Percentiles rank a stretch among this genome's conserved stretches.
phyloP scores from a whole-genome alignment of 345 rosid genomes.

The Eucalyptus microcorys region DNA sequence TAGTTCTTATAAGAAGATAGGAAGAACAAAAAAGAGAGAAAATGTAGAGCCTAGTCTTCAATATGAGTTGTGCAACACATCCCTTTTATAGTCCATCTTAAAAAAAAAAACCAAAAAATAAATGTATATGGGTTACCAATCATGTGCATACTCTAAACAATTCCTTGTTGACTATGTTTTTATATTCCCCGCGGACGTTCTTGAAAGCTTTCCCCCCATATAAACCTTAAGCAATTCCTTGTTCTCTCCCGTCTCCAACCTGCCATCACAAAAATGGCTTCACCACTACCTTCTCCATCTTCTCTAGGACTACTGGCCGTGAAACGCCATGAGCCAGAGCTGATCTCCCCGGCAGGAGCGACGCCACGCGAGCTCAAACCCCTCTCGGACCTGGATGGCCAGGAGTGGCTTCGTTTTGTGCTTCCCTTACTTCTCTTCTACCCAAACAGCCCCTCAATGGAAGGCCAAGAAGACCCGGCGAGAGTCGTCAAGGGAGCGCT shows the following conservation, averaged over 20 bases:
- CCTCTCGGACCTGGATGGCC: neutral
- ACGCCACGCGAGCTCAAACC: neutral
- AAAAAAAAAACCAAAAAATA: neutral
- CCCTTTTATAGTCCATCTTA: neutral
- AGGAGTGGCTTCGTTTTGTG: neutral
- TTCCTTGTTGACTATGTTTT: neutral
- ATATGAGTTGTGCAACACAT: neutral
- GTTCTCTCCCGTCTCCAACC: neutral
- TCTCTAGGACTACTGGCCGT: neutral
- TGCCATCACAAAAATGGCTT: neutral
- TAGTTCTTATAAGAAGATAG: neutral
- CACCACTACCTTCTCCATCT: neutral
- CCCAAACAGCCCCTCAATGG: neutral
- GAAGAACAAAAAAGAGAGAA: neutral
- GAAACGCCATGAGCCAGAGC: neutral
- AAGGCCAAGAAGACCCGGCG: neutral
- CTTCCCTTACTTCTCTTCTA: neutral
- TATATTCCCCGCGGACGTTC: neutral
- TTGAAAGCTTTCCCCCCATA: neutral
- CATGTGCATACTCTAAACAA: neutral
- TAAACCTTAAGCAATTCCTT: neutral
- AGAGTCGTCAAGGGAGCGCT: neutral
- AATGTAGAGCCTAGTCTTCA: neutral
- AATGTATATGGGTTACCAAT: neutral
- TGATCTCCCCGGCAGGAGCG: neutral